Percentiles rank a stretch among this genome's conserved stretches.
These are phyloP conservation scores for Chaetomiaceae sp. DNA, from an alignment of 2,329 filamentous ascomycete species.

Conservation along the genomic window DNA sequence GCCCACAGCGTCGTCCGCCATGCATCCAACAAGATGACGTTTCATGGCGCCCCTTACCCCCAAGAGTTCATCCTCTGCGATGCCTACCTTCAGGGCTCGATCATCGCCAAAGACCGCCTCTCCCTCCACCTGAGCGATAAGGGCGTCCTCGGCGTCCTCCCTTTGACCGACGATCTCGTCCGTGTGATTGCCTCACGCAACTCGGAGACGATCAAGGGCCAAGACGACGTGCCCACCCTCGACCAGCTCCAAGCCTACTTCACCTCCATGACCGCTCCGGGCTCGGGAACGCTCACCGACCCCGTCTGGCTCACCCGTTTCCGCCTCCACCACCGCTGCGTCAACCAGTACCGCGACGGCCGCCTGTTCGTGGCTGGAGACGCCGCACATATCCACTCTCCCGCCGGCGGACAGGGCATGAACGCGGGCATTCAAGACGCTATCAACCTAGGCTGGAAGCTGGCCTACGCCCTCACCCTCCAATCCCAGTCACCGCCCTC, in stretches of 20 bases:
- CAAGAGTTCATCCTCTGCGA: slow-evolving; percentile 43
- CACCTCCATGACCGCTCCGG: slow-evolving; percentile 26
- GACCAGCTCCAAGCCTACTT: slow-evolving; percentile 33
- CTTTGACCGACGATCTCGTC: slow-evolving; percentile 26
- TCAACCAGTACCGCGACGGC: slow-evolving; percentile 39
- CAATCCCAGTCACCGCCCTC: neutral
- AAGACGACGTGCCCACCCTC: slow-evolving; percentile 26
- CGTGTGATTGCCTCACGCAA: slow-evolving; percentile 27
- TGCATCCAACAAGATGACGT: slow-evolving; percentile 33
- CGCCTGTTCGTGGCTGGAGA: slow-evolving; percentile 53
- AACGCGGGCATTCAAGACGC: slow-evolving; percentile 53
- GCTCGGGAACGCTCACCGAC: slow-evolving; percentile 28
- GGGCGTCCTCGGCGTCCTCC: slow-evolving; percentile 36
- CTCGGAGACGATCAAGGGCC: slow-evolving; percentile 1
- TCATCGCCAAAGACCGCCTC: slow-evolving; percentile 23
- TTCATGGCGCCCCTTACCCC: slow-evolving; percentile 38
- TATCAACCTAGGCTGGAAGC: slow-evolving; percentile 52
- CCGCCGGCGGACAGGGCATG: slow-evolving; percentile 52
- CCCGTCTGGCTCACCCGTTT: slow-evolving; percentile 42
- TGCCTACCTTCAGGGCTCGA: slow-evolving; percentile 24
- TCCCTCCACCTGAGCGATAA: slow-evolving; percentile 26
- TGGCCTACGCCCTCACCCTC: slow-evolving; percentile 39
- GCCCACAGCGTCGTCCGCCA: slow-evolving; percentile 41
- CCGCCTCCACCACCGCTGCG: slow-evolving; percentile 40
- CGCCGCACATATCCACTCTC: slow-evolving; percentile 52